Evolutionary conservation across 768 basidiomycete species (phyloP), one percentile per base, ranked within the genome.

Genomic region (Mycena vitilis): DNA sequence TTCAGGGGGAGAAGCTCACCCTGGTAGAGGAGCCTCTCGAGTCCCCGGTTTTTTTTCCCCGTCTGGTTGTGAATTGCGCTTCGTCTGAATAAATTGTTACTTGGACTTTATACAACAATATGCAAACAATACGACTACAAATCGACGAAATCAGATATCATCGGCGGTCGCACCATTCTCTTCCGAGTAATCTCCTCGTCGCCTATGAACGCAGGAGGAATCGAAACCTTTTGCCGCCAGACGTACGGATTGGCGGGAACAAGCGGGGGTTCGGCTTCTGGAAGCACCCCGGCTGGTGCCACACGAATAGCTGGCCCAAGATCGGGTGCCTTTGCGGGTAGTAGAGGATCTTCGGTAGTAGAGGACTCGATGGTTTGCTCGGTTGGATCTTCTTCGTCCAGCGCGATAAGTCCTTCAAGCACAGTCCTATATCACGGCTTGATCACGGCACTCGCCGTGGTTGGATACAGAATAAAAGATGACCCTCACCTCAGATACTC

Each of bases 161-260:
- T 22, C 23, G n/a, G n/a, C 47, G n/a, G 47, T 16, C 58, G 58
- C 5, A 13, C 20, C 6, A 36, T 34, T 36, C 11, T 15, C 38
- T 20, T 18, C 2, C 42, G 40, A 6, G 30, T 3, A 40, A 63
- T 63, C 2, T 63, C 61, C 30, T 53, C 61, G 30, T 63, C 61
- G 42, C 61, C 61, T 13, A 63, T 48, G 15, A 54, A 45, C 7
- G 20, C 42, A 38, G 61, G 52, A n/a, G 52, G 52, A 11, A 63
- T 18, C 30, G 23, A 30, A 5, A 30, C 5, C 30, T 30, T 30
- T 20, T 30, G 16, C 5, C 25, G 48, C 4, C n/a, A 37, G 16
- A 2, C 44, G 15, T 45, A 16, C 44, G 44, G 2, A 40, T 8
- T 40, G 10, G 40, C 10, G 40, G 40, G 15, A 10, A 18, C 18